These are phyloP conservation scores for Kurtzmaniella natalensis DNA, from an alignment of 1,139 yeast species.

Conservation along the genomic window DNA sequence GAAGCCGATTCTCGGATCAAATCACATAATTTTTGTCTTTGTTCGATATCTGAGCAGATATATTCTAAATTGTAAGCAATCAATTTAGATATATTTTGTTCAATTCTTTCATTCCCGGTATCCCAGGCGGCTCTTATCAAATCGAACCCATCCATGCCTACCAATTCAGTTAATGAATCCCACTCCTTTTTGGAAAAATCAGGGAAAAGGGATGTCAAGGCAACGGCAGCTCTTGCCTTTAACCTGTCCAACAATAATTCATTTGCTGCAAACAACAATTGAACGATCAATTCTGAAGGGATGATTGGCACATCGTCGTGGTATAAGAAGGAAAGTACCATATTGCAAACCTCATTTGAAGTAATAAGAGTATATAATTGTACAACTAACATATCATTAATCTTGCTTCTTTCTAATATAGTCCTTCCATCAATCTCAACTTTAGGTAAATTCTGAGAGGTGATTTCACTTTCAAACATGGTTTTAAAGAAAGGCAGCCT, in stretches of 20 bases:
- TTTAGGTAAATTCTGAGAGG: slow-evolving; percentile 7
- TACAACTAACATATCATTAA: slow-evolving; percentile 26
- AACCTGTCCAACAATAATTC: slow-evolving; percentile 57
- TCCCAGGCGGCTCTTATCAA: slow-evolving; percentile 66
- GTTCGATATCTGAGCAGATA: slow-evolving; percentile 31
- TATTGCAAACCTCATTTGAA: slow-evolving; percentile 41
- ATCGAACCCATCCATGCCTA: slow-evolving; percentile 47
- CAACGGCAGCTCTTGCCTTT: slow-evolving; percentile 62
- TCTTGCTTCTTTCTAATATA: slow-evolving; percentile 13
- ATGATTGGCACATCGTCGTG: slow-evolving; percentile 52
- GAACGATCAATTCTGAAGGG: slow-evolving; percentile 48
- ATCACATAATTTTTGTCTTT: slow-evolving; percentile 14
- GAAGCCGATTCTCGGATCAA: slow-evolving; percentile 45
- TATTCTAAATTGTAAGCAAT: slow-evolving; percentile 48
- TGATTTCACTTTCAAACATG: slow-evolving; percentile 52
- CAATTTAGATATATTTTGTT: slow-evolving; percentile 55
- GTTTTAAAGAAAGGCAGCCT: slow-evolving; percentile 63
- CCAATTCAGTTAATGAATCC: slow-evolving; percentile 12
- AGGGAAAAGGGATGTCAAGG: slow-evolving; percentile 41
- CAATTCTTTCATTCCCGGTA: slow-evolving; percentile 59
- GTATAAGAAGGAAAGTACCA: slow-evolving; percentile 54
- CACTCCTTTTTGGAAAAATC: slow-evolving; percentile 20
- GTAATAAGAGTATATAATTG: slow-evolving; percentile 24
- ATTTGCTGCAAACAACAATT: slow-evolving; percentile 58
- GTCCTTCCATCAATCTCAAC: slow-evolving; percentile 4